Percentiles rank a stretch among this genome's conserved stretches.
Conservation (phyloP, 148 eudicot genomes). For the Mesembryanthemum crystallinum region DNA sequence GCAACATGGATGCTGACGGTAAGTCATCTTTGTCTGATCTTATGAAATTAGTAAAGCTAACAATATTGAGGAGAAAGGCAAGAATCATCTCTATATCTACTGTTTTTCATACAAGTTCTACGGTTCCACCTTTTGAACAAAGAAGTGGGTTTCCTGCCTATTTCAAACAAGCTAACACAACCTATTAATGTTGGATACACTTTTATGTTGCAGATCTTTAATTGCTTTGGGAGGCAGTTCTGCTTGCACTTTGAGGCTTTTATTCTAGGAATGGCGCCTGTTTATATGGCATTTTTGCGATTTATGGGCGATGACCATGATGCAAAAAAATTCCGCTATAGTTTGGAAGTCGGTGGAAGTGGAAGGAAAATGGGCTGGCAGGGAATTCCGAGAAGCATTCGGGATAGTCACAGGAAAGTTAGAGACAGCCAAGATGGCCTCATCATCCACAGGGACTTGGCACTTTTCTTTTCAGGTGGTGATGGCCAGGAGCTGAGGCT, state of each 20-base stretch:
- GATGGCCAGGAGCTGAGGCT: slow-evolving; percentile 32
- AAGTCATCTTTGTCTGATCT: not conserved
- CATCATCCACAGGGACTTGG: slow-evolving; percentile 28
- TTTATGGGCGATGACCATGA: slow-evolving; percentile 37
- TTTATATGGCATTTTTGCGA: slow-evolving; percentile 30
- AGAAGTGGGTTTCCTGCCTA: not conserved
- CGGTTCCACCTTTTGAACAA: too few species aligned
- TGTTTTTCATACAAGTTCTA: not conserved
- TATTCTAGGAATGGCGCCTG: slow-evolving; percentile 27
- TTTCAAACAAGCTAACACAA: not conserved
- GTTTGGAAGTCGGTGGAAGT: slow-evolving; percentile 30
- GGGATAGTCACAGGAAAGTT: slow-evolving; percentile 30
- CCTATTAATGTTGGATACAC: not conserved
- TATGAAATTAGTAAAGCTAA: not conserved
- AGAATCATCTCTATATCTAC: too few species aligned
- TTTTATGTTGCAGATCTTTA: slow-evolving; percentile 26
- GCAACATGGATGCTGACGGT: slow-evolving; percentile 24
- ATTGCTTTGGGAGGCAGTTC: slow-evolving; percentile 32
- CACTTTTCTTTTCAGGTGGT: slow-evolving; percentile 33
- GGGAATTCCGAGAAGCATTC: slow-evolving; percentile 36
- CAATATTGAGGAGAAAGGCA: not conserved
- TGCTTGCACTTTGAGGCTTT: slow-evolving; percentile 38
- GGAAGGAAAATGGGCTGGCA: slow-evolving; percentile 30
- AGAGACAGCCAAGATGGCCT: slow-evolving; percentile 32
- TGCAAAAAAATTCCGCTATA: slow-evolving; percentile 34